These are phyloP conservation scores for Bryoerythrophyllum caledonicum DNA, from an alignment of 225 moss, liverwort and hornwort genomes.

Conservation along the genomic window DNA sequence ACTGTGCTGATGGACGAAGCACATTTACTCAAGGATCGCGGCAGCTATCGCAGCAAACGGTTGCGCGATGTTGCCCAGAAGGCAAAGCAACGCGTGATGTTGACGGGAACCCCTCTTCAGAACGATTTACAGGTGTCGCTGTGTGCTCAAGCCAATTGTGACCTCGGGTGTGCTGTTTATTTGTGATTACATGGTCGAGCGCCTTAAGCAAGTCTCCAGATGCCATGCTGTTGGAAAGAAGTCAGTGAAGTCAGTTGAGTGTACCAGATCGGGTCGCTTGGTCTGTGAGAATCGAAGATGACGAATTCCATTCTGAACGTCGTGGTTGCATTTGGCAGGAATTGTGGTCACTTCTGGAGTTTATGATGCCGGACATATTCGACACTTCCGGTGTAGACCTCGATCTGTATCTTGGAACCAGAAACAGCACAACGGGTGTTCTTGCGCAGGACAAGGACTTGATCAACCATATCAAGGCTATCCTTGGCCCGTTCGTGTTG, in stretches of 20 bases:
- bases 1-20: conserved; percentile 99
- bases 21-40: conserved; percentile 90
- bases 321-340: conserved; percentile 49
- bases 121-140: conserved; percentile 78
- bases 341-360: conserved; percentile 94
- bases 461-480: conserved; percentile 87
- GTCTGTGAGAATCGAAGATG: background rate
- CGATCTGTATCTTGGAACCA: conserved; percentile 79
- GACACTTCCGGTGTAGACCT: conserved; percentile 81
- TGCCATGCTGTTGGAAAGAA: background rate
- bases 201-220: background rate
- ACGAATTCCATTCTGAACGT: conserved; percentile 21
- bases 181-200: background rate
- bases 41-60: conserved; percentile 78
- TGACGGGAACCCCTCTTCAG: conserved; percentile 95
- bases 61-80: conserved; percentile 85
- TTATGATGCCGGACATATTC: conserved; percentile 93
- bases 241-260: background rate
- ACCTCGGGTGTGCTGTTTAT: background rate
- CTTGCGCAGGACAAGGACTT: conserved; percentile 78
- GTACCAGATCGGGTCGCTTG: background rate
- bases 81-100: conserved; percentile 90
- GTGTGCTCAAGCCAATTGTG: background rate
- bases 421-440: conserved; percentile 64
- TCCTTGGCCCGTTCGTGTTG: conserved; percentile 87